Conservation (phyloP, 441 rosid genomes). For the Populus hybrid region DNA sequence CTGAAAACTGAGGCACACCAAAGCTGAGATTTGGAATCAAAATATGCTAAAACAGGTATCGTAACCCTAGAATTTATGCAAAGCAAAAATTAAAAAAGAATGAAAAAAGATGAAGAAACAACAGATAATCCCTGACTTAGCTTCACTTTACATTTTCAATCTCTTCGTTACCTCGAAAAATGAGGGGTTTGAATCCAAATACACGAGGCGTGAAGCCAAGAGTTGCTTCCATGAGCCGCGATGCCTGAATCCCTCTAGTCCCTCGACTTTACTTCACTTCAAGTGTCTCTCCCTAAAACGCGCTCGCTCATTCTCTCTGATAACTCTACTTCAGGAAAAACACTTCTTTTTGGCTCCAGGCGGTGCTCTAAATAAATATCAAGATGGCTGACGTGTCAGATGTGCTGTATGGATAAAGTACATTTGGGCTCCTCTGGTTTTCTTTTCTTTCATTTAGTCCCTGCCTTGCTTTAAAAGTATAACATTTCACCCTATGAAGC, state of each 20-base stretch:
- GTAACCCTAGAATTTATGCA: neutral
- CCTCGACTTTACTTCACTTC: neutral
- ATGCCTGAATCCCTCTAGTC: neutral
- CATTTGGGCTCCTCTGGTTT: neutral
- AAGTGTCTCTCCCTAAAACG: conserved; percentile 2
- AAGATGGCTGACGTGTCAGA: neutral
- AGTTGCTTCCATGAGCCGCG: conserved; percentile 42
- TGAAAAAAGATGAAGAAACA: neutral
- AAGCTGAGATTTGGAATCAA: neutral
- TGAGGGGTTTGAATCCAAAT: conserved; percentile 16
- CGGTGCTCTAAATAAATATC: neutral
- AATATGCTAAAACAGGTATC: neutral
- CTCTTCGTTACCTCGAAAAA: conserved; percentile 27
- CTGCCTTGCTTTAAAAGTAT: neutral
- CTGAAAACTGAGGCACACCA: neutral
- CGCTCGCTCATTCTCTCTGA: neutral
- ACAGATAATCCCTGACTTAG: neutral
- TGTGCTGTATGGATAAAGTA: neutral
- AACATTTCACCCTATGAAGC: neutral
- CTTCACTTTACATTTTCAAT: neutral
- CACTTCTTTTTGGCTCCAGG: neutral
- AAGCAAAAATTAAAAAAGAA: no score
- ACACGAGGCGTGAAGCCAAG: conserved; percentile 22
- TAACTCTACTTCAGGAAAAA: neutral
- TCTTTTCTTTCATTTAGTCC: neutral